These are phyloP conservation scores for Stipa capillata DNA, from an alignment of 176 grass and related monocot genomes.

Conservation along the genomic window DNA sequence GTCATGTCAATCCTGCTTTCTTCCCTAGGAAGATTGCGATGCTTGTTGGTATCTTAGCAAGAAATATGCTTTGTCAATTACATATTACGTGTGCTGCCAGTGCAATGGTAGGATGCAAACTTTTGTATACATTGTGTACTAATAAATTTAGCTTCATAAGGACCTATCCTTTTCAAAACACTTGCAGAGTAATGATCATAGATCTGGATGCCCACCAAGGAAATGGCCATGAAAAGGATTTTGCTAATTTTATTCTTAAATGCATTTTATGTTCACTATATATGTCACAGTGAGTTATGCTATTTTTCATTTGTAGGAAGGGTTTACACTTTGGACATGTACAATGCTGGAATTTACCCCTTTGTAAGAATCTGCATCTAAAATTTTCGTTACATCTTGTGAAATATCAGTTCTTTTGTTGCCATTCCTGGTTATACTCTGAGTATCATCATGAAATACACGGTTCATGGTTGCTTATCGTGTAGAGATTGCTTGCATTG, in stretches of 20 bases:
- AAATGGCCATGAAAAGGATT: slow-evolving; percentile 94
- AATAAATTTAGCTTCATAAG: background rate
- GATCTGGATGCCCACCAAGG: slow-evolving; percentile 99
- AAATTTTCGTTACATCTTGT: background rate
- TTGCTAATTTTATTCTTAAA: slow-evolving; percentile 38
- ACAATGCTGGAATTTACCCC: slow-evolving; percentile 92
- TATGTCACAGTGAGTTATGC: background rate
- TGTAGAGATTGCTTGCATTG: background rate
- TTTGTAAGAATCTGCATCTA: slow-evolving; percentile 49
- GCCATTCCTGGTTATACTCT: background rate
- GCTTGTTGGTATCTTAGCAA: background rate
- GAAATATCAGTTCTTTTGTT: background rate
- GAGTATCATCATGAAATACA: background rate
- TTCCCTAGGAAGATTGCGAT: background rate
- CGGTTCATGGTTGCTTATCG: background rate
- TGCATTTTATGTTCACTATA: background rate
- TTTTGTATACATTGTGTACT: background rate
- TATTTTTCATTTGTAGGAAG: slow-evolving; percentile 30
- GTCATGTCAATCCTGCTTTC: background rate
- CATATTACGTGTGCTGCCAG: background rate
- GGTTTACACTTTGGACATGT: slow-evolving; percentile 97
- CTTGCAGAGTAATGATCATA: slow-evolving; percentile 85
- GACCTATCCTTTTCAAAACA: background rate
- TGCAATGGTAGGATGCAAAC: background rate
- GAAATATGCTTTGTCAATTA: background rate